Evolutionary conservation across 495 filamentous ascomycete species (phyloP), one percentile per base, ranked within the genome.

Genomic region (Podospora didyma): DNA sequence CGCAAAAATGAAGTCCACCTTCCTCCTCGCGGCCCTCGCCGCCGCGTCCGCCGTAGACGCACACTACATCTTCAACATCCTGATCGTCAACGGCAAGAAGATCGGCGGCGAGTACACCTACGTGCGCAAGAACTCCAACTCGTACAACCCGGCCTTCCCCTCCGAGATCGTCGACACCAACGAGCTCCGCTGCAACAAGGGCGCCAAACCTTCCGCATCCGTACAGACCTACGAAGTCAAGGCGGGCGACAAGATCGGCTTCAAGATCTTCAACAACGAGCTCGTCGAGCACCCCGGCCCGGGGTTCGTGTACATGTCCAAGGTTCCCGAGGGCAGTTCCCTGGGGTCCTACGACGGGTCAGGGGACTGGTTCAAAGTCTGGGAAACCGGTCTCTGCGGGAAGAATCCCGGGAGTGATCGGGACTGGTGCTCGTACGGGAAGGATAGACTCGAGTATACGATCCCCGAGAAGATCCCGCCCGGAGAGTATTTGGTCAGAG

Each of bases 401-500:
- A 63, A 62, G 28, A 62, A 53, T 49, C 64, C 64, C 14, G 61
- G 57, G 56, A 58, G 24, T 54, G 67, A 66, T 56, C 61, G 64
- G 12, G 61, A 65, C 59, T 75, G 72, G 72, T 68, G 65, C 48
- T 60, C 62, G 44, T 75, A 66, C 59, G 56, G 65, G 53, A 73
- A 73, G 53, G 62, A 72, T 58, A 59, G 59, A 11, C 67, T 80
- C 51, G 72, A 75, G 51, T 82, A 80, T 64, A 73, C 71, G 39
- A 75, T 84, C 57, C 80, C 81, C 2, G 64, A 53, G 41, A 68
- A 65, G 51, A 70, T 74, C 9, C 75, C 77, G 16, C 66, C 67
- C 6, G 82, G 82, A 46, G 76, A 83, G 59, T 85, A 84, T 61
- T 75, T 85, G 41, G 65, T 83, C 52, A 73, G 81, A 10, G 70